Evolutionary conservation across 1,284 basidiomycete species (phyloP).

Genomic region (Trametes polyzona): DNA sequence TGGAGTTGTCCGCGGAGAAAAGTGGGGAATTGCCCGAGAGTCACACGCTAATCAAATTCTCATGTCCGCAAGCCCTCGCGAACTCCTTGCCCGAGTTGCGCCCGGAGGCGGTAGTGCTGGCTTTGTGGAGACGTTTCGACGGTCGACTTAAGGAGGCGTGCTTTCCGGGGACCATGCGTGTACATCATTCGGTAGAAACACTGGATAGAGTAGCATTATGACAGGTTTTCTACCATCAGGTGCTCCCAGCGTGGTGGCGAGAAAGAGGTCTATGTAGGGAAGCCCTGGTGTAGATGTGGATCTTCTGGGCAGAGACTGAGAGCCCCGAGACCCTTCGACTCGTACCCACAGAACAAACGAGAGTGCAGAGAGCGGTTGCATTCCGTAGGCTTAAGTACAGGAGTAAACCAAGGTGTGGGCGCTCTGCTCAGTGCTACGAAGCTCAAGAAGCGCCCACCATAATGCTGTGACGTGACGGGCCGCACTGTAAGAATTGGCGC

Average conservation of each 20-base stretch:
- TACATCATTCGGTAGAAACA: constrained; percentile 26
- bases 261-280: too few species aligned
- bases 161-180: constrained; percentile 10
- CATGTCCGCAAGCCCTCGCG: constrained; percentile 40
- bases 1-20: constrained; percentile 11
- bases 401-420: too few species aligned
- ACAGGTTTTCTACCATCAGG: too few species aligned
- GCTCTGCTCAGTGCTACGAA: too few species aligned
- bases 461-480: constrained; percentile 2
- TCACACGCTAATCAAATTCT: constrained; percentile 45
- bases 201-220: constrained; percentile 34
- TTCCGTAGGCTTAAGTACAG: too few species aligned
- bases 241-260: too few species aligned
- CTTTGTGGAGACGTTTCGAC: constrained; percentile 17
- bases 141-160: constrained; percentile 11
- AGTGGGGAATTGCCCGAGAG: not conserved
- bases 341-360: too few species aligned
- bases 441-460: too few species aligned
- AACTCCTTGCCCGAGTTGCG: constrained; percentile 23
- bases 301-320: too few species aligned
- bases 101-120: constrained; percentile 21
- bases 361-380: too few species aligned
- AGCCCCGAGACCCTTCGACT: too few species aligned
- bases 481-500: not conserved
- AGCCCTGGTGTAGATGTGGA: too few species aligned